Evolutionary conservation across 768 basidiomycete species (phyloP).

Genomic region (Lentinula guzmanii): DNA sequence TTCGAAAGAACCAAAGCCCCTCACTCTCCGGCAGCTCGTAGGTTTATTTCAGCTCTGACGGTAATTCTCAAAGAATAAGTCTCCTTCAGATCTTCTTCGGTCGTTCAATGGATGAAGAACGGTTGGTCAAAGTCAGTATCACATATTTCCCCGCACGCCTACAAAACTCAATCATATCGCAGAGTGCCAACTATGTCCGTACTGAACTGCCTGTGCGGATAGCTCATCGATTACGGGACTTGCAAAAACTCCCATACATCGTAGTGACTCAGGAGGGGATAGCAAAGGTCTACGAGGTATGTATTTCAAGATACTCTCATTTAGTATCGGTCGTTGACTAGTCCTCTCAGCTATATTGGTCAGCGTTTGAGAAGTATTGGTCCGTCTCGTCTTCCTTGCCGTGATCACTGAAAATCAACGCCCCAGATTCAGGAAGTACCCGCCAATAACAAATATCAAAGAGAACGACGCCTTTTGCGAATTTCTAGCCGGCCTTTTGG

Average conservation of each 20-base stretch:
- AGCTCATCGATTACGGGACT: conserved; percentile 80
- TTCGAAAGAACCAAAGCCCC: conserved; percentile 58
- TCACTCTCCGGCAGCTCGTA: conserved; percentile 80
- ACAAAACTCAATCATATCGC: neutral
- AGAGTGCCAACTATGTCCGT: conserved; percentile 87
- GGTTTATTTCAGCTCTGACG: conserved; percentile 8
- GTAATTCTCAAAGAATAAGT: neutral
- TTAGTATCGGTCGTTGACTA: neutral
- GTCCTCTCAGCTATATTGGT: conserved; percentile 66
- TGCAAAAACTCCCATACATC: conserved; percentile 81
- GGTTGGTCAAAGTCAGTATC: conserved; percentile 60
- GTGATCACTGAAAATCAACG: conserved; percentile 7
- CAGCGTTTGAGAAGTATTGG: conserved; percentile 74
- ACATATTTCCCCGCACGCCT: neutral
- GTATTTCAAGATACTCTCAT: neutral
- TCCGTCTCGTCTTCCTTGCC: neutral
- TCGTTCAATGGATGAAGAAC: conserved; percentile 73
- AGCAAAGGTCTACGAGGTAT: conserved; percentile 76
- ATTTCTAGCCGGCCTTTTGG: conserved; percentile 57
- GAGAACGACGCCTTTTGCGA: conserved; percentile 79
- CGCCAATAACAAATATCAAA: conserved; percentile 59
- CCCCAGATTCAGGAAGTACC: conserved; percentile 66
- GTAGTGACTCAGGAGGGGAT: conserved; percentile 85
- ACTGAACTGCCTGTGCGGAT: conserved; percentile 86
- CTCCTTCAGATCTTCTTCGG: conserved; percentile 70